A percentile compares a stretch with the other conserved stretches of the same genome.
These are phyloP conservation scores for Hymenochaete sp. DNA, from an alignment of 1,284 basidiomycete genomes.

Conservation along the genomic window DNA sequence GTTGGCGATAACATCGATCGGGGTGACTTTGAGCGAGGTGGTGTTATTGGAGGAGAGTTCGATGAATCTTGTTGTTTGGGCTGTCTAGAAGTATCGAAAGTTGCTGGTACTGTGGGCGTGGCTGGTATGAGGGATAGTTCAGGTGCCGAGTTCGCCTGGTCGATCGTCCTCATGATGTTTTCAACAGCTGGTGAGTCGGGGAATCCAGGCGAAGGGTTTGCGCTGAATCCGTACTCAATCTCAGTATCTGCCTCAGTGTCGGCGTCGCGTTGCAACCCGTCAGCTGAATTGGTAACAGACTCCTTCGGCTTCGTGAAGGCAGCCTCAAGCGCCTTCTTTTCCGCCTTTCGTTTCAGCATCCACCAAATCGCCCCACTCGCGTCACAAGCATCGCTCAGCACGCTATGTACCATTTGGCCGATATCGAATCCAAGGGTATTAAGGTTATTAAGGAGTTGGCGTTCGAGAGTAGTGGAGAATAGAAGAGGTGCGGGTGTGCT, in stretches of 20 bases:
- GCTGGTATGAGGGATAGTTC: constrained; percentile 64
- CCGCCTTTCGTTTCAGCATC: constrained; percentile 80
- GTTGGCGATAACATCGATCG: constrained; percentile 49
- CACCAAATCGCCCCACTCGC: constrained; percentile 91
- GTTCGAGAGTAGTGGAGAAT: constrained; percentile 79
- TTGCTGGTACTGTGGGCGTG: constrained; percentile 50
- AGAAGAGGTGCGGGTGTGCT: constrained; percentile 66
- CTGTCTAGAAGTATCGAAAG: constrained; percentile 16
- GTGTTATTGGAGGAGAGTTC: constrained; percentile 30
- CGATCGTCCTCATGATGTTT: constrained; percentile 20
- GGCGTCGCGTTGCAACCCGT: constrained; percentile 17
- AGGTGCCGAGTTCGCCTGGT: constrained; percentile 33
- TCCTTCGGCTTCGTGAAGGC: constrained; percentile 23
- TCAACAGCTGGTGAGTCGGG: constrained; percentile 21
- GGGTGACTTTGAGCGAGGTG: constrained; percentile 45
- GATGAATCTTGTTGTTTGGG: constrained; percentile 3
- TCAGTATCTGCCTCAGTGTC: constrained; percentile 22
- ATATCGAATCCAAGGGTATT: constrained; percentile 82
- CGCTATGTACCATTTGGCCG: constrained; percentile 90
- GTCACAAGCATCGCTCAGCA: constrained; percentile 89
- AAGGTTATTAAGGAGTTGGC: constrained; percentile 71
- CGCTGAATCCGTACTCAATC: constrained; percentile 5
- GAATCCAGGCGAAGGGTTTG: constrained; percentile 1
- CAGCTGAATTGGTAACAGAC: constrained; percentile 21
- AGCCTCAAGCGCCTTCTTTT: constrained; percentile 50